Percentiles rank a stretch among this genome's conserved stretches.
Evolutionary conservation across 2,329 filamentous ascomycete species (phyloP).

Genomic region (Karstenula rhodostoma): DNA sequence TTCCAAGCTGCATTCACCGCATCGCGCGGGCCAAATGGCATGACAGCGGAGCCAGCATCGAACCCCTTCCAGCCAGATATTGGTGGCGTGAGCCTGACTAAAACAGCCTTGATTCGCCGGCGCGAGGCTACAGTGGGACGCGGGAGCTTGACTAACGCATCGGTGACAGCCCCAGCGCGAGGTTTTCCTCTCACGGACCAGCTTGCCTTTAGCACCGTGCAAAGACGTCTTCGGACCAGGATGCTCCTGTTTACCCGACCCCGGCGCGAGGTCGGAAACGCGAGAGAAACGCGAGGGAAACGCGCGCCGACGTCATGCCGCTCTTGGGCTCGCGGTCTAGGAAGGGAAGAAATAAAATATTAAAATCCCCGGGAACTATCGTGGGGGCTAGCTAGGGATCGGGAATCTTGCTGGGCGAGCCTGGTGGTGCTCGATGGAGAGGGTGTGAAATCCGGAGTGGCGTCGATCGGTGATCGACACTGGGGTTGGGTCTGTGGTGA

Average conservation of each 20-base stretch:
- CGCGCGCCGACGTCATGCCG: background rate
- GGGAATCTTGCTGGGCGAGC: background rate
- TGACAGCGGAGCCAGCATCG: background rate
- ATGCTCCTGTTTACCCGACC: background rate
- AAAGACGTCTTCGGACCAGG: background rate
- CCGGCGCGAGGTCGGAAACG: background rate
- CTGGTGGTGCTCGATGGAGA: background rate
- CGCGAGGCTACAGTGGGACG: background rate
- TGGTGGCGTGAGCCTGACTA: constrained; percentile 14
- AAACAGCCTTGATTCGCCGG: background rate
- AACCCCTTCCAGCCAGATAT: background rate
- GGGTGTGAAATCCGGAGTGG: background rate
- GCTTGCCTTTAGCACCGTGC: background rate
- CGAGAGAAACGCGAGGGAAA: background rate
- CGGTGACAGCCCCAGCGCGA: background rate
- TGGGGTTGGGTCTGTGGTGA: background rate
- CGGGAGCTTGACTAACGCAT: constrained; percentile 1
- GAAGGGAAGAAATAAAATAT: background rate
- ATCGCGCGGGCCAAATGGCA: constrained; percentile 1
- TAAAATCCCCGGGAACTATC: background rate
- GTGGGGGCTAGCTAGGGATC: background rate
- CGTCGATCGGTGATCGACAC: constrained; percentile 1
- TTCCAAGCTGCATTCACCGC: background rate
- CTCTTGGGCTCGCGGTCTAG: background rate
- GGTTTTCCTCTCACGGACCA: background rate